Conservation (phyloP, 2,329 filamentous ascomycete species). For the Fusarium albosuccineum region DNA sequence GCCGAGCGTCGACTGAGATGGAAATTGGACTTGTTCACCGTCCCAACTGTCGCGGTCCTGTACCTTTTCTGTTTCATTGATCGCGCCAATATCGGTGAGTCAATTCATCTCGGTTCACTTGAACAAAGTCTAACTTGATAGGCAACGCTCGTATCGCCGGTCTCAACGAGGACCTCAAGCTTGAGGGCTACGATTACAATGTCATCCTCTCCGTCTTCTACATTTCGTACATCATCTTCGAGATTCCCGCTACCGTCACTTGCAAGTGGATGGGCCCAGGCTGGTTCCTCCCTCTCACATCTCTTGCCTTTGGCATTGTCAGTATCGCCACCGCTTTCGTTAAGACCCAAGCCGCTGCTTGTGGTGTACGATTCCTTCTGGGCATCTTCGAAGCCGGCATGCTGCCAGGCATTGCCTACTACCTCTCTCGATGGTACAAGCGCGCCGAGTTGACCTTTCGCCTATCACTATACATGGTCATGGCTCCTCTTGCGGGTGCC, state of each 20-base stretch:
- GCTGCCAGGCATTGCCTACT: slow-evolving; percentile 76
- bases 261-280: slow-evolving; percentile 76
- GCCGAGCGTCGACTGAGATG: slow-evolving; percentile 69
- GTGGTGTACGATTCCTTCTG: slow-evolving; percentile 71
- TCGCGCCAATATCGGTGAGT: slow-evolving; percentile 77
- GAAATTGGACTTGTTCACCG: slow-evolving; percentile 75
- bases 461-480: slow-evolving; percentile 73
- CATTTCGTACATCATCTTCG: slow-evolving; percentile 74
- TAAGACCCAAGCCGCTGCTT: slow-evolving; percentile 59
- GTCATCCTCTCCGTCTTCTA: slow-evolving; percentile 72
- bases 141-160: slow-evolving; percentile 69
- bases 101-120: not conserved
- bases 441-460: slow-evolving; percentile 73
- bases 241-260: slow-evolving; percentile 72
- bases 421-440: slow-evolving; percentile 73
- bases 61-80: slow-evolving; percentile 83
- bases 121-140: slow-evolving; percentile 14
- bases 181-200: slow-evolving; percentile 74
- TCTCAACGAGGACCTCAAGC: slow-evolving; percentile 65
- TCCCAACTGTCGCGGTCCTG: slow-evolving; percentile 74
- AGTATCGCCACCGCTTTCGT: slow-evolving; percentile 74
- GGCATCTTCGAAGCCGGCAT: slow-evolving; percentile 75
- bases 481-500: slow-evolving; percentile 74
- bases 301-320: slow-evolving; percentile 68
- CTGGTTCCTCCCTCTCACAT: slow-evolving; percentile 71